Evolutionary conservation across 805 yeast genomes (phyloP), one percentile per base, ranked within the genome.

Genomic region (Scheffersomyces coipomensis): DNA sequence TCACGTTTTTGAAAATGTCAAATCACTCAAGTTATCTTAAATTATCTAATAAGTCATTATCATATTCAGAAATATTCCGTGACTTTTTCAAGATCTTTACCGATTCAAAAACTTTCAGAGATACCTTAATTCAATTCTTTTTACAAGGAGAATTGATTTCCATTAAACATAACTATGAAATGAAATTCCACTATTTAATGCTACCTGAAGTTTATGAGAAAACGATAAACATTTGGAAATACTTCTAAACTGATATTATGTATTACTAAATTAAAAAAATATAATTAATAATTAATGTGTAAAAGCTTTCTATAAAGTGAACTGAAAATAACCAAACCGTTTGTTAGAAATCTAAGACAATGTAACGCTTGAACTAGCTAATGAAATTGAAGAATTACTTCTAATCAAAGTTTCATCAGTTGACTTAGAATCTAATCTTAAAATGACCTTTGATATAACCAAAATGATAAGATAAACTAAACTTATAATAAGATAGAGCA

Each of bases 1-100:
- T 77, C 38, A 52, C 56, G 17, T 50, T 51, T 22, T 23, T 55
- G 15, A 39, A 43, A 10, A 42, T 42, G 4, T 19, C 30, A 3
- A 44, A 43, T 11, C 34, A 38, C 3, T 48, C 58, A 15, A 57
- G 52, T 38, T 64, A 66, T 45, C 31, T 66, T 24, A 43, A 41
- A 29, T 47, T 70, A 45, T 51, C 58, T 5, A 70, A 70, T 47
- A 62, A 66, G 42, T 58, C 75, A 1, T 58, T 70, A 39, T 55
- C 68, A 0, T 60, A 64, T 34, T 42, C 47, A 3, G 69, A 66
- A 33, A 70, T 70, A 5, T 61, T 61, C 32, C 50, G 51, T 13
- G 61, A 65, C 43, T 69, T 65, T 39, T 23, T 51, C 24, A 49
- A 52, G 34, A 44, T 66, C 29, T 60, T 64, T 38, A 52, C 51